Evolutionary conservation across 2,329 filamentous ascomycete genomes (phyloP), one percentile per base, ranked within the genome.

Genomic region (Zarea fungicola): DNA sequence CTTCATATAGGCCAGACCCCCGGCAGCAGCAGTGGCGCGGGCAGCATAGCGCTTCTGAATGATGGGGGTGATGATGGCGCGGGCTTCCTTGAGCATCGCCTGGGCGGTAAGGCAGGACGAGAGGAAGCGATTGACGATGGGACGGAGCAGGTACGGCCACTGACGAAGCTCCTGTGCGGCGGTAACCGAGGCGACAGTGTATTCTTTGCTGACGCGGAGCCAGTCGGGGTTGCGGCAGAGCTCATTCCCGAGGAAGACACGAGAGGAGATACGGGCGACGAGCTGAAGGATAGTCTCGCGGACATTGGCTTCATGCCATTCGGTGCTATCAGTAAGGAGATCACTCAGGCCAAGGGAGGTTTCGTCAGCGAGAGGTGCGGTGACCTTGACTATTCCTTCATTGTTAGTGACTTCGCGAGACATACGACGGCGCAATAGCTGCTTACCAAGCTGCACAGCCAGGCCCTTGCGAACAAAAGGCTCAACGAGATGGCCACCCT

Each of bases 11-110:
- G 69, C 64, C 16, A 72, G 65, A 1, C 58, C 62, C 9, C 49
- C 54, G 34, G 39, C 4, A 6, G 40, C 40, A 6, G 50, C 42
- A 13, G 51, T 32, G 2, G 60, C 62, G 39, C 71, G 70, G 32
- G 72, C 65, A 8, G 62, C 57, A 10, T 77, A 63, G 2, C 77
- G 71, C 54, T 73, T 58, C 29, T 65, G 57, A 47, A 81, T 70
- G 7, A 76, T 36, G 0, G 76, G 72, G 4, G 10, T n/a, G 21
- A 60, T 51, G 22, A 58, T 29, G 26, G 10, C 2, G 19, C 35
- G 13, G 8, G 46, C 50, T n/a, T 54, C 25, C 4, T 14, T 8
- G 5, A 58, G 34, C 16, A 52, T 31, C 6, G 16, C 14, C 7
- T 54, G 51, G 1, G 71, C 47, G 6, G 70, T 64, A 32, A 66